phyloP scores from a whole-genome alignment of 2,329 filamentous ascomycete genomes.

The Triangularia verruculosa region DNA sequence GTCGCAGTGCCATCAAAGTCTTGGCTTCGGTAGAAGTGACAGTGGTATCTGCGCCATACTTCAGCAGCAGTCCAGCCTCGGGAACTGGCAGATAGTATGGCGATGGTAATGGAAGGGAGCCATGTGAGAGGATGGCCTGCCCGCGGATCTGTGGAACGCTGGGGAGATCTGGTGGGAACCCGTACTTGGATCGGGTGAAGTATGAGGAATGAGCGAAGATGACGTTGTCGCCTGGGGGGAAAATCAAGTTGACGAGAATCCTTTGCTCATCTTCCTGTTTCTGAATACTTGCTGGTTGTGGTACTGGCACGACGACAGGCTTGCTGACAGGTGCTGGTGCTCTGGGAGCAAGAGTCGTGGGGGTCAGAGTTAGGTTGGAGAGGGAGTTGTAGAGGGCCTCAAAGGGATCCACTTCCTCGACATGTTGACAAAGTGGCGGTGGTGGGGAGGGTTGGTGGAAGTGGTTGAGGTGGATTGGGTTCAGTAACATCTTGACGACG shows the following conservation, averaged over 20 bases:
- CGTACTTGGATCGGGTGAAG: constrained; percentile 11
- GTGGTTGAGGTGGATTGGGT: not conserved
- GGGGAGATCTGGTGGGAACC: constrained; percentile 8
- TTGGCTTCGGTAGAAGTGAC: constrained; percentile 16
- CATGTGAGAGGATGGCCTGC: not conserved
- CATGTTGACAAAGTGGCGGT: not conserved
- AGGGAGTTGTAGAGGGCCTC: constrained; percentile 19
- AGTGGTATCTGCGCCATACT: constrained; percentile 12
- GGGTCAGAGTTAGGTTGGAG: constrained; percentile 9
- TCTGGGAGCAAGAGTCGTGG: constrained; percentile 6
- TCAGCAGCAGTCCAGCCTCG: constrained; percentile 13
- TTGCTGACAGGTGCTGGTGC: not conserved
- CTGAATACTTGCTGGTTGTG: not conserved
- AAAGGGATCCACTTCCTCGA: constrained; percentile 16
- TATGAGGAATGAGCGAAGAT: constrained; percentile 25
- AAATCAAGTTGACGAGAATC: constrained; percentile 13
- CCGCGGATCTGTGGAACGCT: constrained; percentile 8
- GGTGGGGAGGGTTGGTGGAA: not conserved
- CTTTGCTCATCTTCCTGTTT: not conserved
- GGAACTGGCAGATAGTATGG: constrained; percentile 10
- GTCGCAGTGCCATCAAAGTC: constrained; percentile 10
- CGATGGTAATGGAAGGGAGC: not conserved
- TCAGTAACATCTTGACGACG: constrained; percentile 2
- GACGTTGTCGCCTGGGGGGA: constrained; percentile 24
- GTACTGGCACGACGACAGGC: not conserved